Percentiles rank a stretch among this genome's conserved stretches.
Evolutionary conservation across 306 rosid genomes (phyloP).

Genomic region (Abrus pulchellus): DNA sequence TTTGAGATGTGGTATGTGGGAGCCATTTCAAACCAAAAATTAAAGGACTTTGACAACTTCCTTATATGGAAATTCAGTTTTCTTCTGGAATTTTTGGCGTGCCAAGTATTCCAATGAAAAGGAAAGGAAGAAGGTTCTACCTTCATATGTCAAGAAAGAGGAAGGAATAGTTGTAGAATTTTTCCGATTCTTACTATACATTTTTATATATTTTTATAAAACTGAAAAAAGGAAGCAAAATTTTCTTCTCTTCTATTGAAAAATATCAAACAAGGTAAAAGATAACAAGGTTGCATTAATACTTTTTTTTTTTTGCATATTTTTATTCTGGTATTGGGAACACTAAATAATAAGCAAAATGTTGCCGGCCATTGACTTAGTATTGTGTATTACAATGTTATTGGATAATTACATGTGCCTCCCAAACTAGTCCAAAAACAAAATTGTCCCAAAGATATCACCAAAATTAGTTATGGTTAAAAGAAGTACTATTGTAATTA

Average conservation of each 20-base stretch:
- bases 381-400: not conserved
- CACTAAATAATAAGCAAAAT: not conserved
- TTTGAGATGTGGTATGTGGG: conserved; percentile 21
- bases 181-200: not conserved
- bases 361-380: conserved; percentile 24
- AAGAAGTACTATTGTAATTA: not conserved
- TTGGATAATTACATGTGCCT: not conserved
- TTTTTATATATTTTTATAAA: not conserved
- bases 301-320: no score
- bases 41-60: conserved; percentile 21
- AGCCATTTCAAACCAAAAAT: conserved; percentile 7
- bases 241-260: not conserved
- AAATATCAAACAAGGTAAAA: not conserved
- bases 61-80: not conserved
- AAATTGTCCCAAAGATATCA: not conserved
- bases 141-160: not conserved
- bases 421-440: no score
- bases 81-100: not conserved
- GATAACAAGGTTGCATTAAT: not conserved
- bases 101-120: not conserved
- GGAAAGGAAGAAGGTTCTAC: conserved; percentile 6
- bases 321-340: not conserved
- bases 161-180: not conserved
- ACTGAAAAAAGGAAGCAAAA: not conserved
- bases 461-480: not conserved